phyloP scores from a whole-genome alignment of 495 filamentous ascomycete species.

The Lindgomyces ingoldianus region DNA sequence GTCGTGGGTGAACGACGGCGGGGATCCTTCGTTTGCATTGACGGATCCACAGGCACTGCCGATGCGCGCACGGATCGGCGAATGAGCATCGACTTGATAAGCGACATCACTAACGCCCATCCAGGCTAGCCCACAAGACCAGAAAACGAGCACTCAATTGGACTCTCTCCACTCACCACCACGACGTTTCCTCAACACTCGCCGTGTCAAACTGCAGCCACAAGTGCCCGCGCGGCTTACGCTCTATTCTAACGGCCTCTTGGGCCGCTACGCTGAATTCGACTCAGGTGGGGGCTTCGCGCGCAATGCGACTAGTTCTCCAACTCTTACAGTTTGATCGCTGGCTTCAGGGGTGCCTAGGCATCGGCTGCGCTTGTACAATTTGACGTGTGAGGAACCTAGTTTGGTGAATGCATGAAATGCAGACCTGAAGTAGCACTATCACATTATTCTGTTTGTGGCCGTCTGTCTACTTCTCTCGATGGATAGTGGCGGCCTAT shows the following conservation, averaged over 20 bases:
- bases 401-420: slow-evolving; percentile 10
- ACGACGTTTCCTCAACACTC: slow-evolving; percentile 1
- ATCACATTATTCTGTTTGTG: slow-evolving; percentile 6
- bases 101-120: neutral
- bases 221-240: neutral
- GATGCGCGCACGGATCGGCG: neutral
- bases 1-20: neutral
- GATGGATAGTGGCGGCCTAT: slow-evolving; percentile 6
- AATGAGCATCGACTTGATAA: neutral
- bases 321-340: slow-evolving; percentile 25
- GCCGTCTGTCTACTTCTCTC: slow-evolving; percentile 1
- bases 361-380: slow-evolving; percentile 19
- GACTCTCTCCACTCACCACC: neutral
- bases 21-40: neutral
- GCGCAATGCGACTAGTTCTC: slow-evolving; percentile 21
- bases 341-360: slow-evolving; percentile 23
- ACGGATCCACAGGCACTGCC: neutral
- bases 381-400: neutral
- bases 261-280: neutral
- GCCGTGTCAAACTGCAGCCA: slow-evolving; percentile 26
- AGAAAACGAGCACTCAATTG: neutral
- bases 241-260: neutral
- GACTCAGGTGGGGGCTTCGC: slow-evolving; percentile 11
- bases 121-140: neutral
- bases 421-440: slow-evolving; percentile 26